Evolutionary conservation across 1,284 basidiomycete species (phyloP).

Genomic region (Puccinia hordei): DNA sequence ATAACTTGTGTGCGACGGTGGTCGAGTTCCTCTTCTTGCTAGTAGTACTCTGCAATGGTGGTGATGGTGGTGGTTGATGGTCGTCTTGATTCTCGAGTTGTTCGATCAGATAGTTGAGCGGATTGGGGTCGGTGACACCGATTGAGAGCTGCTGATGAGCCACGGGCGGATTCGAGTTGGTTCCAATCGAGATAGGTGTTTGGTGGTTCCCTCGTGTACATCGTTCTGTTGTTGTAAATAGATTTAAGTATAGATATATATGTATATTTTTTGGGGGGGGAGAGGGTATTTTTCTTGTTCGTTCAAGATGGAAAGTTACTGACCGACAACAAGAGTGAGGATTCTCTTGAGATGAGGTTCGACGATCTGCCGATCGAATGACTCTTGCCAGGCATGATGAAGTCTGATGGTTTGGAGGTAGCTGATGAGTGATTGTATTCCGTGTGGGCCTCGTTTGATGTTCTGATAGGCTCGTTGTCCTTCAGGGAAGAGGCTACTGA

Average conservation of each 20-base stretch:
- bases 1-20: conserved; percentile 45
- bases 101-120: not conserved
- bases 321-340: conserved; percentile 18
- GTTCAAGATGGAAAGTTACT: not conserved
- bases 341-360: conserved; percentile 28
- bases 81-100: not conserved
- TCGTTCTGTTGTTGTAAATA: conserved; percentile 27
- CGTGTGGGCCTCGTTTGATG: conserved; percentile 26
- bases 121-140: not conserved
- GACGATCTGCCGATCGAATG: not conserved
- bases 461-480: not conserved
- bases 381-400: not conserved
- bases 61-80: not conserved
- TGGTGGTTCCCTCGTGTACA: conserved; percentile 10
- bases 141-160: not conserved
- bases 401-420: not conserved
- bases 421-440: conserved; percentile 9
- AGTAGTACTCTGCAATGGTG: not conserved
- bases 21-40: conserved; percentile 44
- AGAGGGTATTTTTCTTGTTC: not conserved
- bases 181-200: not conserved
- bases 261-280: too few relatives aligned
- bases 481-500: conserved; percentile 9
- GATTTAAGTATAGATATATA: too few relatives aligned
- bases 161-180: not conserved